phyloP scores from a whole-genome alignment of 2,329 filamentous ascomycete species.

The Fusarium sp. region DNA sequence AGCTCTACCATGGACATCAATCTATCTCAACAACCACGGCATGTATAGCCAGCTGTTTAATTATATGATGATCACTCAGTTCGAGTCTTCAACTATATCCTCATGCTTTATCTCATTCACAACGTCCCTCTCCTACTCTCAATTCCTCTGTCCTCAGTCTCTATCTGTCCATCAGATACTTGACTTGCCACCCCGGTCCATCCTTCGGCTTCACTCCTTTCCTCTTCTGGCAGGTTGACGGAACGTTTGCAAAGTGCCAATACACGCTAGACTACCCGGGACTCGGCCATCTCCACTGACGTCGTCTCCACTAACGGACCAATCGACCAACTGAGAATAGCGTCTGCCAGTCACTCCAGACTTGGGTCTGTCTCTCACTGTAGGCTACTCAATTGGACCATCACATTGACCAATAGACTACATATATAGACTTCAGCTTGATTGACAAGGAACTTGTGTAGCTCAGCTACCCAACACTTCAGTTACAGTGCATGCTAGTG shows the following conservation, averaged over 20 bases:
- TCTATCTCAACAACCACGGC: too few relatives aligned
- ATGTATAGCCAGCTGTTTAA: too few relatives aligned
- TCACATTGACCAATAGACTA: constrained; percentile 9
- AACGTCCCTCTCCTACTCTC: not conserved
- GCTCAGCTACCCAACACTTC: not conserved
- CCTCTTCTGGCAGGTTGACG: constrained; percentile 47
- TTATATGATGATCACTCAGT: too few relatives aligned
- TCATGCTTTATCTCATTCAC: too few relatives aligned
- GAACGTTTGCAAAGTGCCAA: constrained; percentile 41
- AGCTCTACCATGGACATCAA: too few relatives aligned
- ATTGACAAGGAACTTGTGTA: constrained; percentile 26
- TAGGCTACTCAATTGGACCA: not conserved
- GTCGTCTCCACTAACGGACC: constrained; percentile 31
- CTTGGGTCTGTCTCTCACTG: not conserved
- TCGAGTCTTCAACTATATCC: too few relatives aligned
- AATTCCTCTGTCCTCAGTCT: not conserved
- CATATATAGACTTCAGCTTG: not conserved
- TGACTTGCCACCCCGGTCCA: constrained; percentile 30
- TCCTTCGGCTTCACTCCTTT: constrained; percentile 36
- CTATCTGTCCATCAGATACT: not conserved
- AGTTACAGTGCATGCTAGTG: not conserved
- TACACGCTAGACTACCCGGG: constrained; percentile 16
- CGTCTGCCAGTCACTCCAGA: not conserved
- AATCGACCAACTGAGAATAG: constrained; percentile 11
- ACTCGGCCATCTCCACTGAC: constrained; percentile 27